Evolutionary conservation across 2,329 filamentous ascomycete genomes (phyloP).

Genomic region (Clarireedia homoeocarpa): DNA sequence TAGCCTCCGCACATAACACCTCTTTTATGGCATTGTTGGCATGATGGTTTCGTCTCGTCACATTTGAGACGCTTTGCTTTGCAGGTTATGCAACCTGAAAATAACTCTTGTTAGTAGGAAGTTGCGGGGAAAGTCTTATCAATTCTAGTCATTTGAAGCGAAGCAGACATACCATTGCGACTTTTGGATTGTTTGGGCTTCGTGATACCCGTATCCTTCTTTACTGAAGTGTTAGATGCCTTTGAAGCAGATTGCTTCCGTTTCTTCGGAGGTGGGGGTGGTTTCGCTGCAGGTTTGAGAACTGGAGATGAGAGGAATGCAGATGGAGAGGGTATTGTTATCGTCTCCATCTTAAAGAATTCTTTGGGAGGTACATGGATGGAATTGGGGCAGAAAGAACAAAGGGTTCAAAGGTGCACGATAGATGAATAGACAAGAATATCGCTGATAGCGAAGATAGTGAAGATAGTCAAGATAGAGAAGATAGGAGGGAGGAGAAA

Average conservation of each 20-base stretch:
- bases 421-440: neutral
- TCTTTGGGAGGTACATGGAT: constrained; percentile 18
- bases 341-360: constrained; percentile 42
- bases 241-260: constrained; percentile 22
- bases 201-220: constrained; percentile 31
- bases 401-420: neutral
- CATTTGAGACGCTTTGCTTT: constrained; percentile 68
- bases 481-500: neutral
- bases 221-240: constrained; percentile 17
- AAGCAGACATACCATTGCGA: constrained; percentile 55
- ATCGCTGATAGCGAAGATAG: neutral
- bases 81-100: constrained; percentile 61
- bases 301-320: constrained; percentile 40
- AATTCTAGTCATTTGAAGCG: constrained; percentile 7
- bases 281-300: constrained; percentile 24
- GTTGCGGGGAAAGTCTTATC: constrained; percentile 16
- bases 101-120: constrained; percentile 11
- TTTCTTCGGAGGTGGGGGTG: constrained; percentile 17
- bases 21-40: constrained; percentile 57
- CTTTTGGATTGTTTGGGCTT: constrained; percentile 70
- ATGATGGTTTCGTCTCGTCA: constrained; percentile 63
- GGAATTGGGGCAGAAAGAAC: neutral
- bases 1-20: constrained; percentile 63
- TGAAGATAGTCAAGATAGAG: neutral
- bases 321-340: constrained; percentile 52